Evolutionary conservation across 371 early-diverging fungal species (phyloP).

Genomic region (Mycotypha africana): DNA sequence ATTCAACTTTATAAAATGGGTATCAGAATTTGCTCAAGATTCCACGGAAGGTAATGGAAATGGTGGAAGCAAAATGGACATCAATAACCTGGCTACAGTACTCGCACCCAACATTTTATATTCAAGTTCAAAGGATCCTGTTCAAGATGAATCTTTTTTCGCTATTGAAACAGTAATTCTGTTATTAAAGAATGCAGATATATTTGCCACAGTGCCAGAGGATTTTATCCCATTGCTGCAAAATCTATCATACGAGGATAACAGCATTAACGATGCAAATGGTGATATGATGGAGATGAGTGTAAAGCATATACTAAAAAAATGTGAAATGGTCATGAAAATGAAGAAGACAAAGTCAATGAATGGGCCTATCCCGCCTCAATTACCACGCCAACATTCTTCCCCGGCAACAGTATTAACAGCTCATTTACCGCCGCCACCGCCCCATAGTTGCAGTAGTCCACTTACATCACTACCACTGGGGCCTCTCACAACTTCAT

Average conservation of each 20-base stretch:
- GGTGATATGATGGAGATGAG: constrained; percentile 20
- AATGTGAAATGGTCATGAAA: constrained; percentile 57
- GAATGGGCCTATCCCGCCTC: constrained; percentile 18
- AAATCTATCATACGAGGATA: constrained; percentile 51
- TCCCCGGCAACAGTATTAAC: constrained; percentile 36
- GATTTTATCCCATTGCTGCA: constrained; percentile 59
- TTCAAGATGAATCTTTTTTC: constrained; percentile 54
- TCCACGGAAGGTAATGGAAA: constrained; percentile 46
- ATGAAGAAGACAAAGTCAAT: constrained; percentile 33
- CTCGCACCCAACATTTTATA: constrained; percentile 92
- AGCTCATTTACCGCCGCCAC: too few species aligned
- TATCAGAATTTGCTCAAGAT: constrained; percentile 64
- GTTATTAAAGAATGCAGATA: constrained; percentile 69
- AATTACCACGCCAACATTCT: constrained; percentile 26
- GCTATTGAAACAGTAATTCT: constrained; percentile 73
- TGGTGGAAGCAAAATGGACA: constrained; percentile 88
- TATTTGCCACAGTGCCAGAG: constrained; percentile 71
- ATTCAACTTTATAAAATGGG: constrained; percentile 81
- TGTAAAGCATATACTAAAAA: constrained; percentile 59
- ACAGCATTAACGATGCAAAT: too few species aligned
- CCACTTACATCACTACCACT: too few species aligned
- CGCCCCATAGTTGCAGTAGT: too few species aligned
- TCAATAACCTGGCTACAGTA: constrained; percentile 86
- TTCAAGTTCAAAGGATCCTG: constrained; percentile 73
- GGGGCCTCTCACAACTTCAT: too few species aligned